phyloP scores from a whole-genome alignment of 2,329 filamentous ascomycete species.

The Kalaharituber pfeilii region DNA sequence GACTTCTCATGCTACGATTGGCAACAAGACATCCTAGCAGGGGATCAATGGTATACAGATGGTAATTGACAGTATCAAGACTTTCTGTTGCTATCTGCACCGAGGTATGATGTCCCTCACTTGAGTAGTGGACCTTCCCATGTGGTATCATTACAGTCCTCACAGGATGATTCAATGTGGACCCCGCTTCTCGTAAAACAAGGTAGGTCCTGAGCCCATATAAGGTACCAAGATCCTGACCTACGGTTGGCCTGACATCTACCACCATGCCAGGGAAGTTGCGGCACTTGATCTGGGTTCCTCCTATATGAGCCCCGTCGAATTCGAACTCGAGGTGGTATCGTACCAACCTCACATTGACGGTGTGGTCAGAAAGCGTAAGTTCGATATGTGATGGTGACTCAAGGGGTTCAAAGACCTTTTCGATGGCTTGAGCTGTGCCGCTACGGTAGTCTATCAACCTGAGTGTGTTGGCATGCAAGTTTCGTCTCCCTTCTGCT shows the following conservation, averaged over 20 bases:
- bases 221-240: slow-evolving; percentile 34
- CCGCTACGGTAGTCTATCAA: background rate
- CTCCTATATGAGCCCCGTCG: background rate
- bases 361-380: background rate
- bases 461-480: background rate
- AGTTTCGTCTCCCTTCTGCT: background rate
- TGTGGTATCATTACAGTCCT: slow-evolving; percentile 30
- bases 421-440: background rate
- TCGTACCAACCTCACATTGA: background rate
- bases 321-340: background rate
- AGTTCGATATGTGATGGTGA: background rate
- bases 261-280: slow-evolving; percentile 36
- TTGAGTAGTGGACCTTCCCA: slow-evolving; percentile 23
- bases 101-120: background rate
- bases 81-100: background rate
- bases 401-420: background rate
- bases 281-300: slow-evolving; percentile 3
- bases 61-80: slow-evolving; percentile 19
- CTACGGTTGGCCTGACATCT: slow-evolving; percentile 23
- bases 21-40: slow-evolving; percentile 35
- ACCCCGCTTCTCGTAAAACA: slow-evolving; percentile 26
- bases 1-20: slow-evolving; percentile 36
- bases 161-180: too few relatives aligned
- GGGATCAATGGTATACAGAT: slow-evolving; percentile 35
- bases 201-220: slow-evolving; percentile 36